Percentiles rank a stretch among this genome's conserved stretches.
These are phyloP conservation scores for Russula sp. DNA, from an alignment of 768 basidiomycete species.

Conservation along the genomic window DNA sequence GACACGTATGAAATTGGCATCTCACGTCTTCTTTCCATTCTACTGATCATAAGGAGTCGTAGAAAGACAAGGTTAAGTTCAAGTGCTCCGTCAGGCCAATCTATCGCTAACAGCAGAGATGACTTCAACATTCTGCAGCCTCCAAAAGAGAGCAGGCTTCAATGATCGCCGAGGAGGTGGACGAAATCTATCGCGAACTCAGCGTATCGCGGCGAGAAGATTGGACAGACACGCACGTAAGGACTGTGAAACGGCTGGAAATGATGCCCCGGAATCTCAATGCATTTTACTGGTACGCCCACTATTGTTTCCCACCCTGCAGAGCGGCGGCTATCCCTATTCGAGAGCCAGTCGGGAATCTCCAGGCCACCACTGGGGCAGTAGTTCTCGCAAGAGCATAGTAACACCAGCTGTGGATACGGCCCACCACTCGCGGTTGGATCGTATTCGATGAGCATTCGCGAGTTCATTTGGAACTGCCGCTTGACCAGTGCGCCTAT, in stretches of 20 bases:
- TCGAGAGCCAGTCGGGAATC: conserved; percentile 48
- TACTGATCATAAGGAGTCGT: not conserved
- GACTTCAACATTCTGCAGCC: not conserved
- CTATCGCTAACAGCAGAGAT: not conserved
- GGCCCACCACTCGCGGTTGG: conserved; percentile 29
- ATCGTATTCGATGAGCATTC: conserved; percentile 43
- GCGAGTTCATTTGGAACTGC: conserved; percentile 47
- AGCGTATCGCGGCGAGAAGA: not conserved
- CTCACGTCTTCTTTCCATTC: not conserved
- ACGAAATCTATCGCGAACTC: conserved; percentile 5
- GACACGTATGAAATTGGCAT: not conserved
- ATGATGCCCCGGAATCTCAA: conserved; percentile 63
- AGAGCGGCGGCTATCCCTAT: conserved; percentile 35
- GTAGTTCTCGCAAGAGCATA: conserved; percentile 50
- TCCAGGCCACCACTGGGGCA: conserved; percentile 29
- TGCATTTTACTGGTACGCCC: conserved; percentile 34
- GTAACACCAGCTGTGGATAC: conserved; percentile 39
- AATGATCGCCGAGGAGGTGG: conserved; percentile 10
- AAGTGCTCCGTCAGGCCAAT: not conserved
- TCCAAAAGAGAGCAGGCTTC: conserved; percentile 19
- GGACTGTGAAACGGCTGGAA: conserved; percentile 48
- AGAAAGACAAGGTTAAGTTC: not conserved
- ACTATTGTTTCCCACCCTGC: conserved; percentile 46
- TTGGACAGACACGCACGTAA: conserved; percentile 38
- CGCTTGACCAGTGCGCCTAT: conserved; percentile 35